Percentiles rank a stretch among this genome's conserved stretches.
Evolutionary conservation across 2,329 filamentous ascomycete genomes (phyloP).

Genomic region (Ophiosphaerella narmari): DNA sequence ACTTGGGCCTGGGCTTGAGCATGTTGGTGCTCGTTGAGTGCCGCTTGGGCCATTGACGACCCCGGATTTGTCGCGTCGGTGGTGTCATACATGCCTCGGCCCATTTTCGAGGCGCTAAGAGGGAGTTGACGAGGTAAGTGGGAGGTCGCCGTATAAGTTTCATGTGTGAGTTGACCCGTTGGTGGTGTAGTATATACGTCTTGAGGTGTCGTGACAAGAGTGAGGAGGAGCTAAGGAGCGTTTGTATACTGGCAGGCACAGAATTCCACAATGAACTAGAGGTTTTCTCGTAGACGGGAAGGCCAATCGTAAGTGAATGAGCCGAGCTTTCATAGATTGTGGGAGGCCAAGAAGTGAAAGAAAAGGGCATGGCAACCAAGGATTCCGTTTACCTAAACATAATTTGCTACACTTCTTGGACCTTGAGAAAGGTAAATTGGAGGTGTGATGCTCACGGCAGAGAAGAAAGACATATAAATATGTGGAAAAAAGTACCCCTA

Average conservation of each 20-base stretch:
- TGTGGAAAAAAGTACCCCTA: conserved; percentile 12
- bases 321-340: neutral
- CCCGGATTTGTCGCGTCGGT: conserved; percentile 4
- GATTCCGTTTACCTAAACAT: neutral
- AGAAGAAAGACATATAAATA: neutral
- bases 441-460: neutral
- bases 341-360: neutral
- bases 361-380: neutral
- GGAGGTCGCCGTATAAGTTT: neutral
- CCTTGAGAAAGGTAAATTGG: neutral
- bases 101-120: conserved; percentile 12
- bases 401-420: neutral
- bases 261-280: neutral
- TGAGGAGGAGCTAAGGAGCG: neutral
- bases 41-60: conserved; percentile 6
- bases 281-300: too few species aligned
- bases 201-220: neutral
- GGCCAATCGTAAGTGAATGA: too few species aligned
- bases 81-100: conserved; percentile 24
- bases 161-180: neutral
- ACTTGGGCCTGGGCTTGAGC: conserved; percentile 3
- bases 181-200: neutral
- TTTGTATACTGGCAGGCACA: neutral
- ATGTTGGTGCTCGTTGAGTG: conserved; percentile 1
- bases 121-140: too few species aligned